A percentile compares a stretch with the other conserved stretches of the same genome.
These are phyloP conservation scores for Cytospora paraplurivora DNA, from an alignment of 2,329 filamentous ascomycete genomes.

Conservation along the genomic window DNA sequence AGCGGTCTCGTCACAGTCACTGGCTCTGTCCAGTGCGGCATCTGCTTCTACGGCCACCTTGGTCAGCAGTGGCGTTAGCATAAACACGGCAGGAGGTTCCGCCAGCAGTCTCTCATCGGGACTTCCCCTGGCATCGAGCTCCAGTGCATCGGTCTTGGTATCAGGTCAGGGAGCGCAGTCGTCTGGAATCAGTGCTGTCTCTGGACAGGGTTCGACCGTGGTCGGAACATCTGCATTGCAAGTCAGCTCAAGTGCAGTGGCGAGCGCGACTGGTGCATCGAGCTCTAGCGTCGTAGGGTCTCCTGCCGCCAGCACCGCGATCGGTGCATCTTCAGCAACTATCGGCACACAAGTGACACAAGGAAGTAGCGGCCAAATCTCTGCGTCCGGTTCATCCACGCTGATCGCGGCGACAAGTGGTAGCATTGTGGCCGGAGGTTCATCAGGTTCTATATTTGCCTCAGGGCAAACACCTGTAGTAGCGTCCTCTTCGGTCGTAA, in stretches of 20 bases:
- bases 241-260: background rate
- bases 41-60: no score
- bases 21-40: no score
- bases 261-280: background rate
- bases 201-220: background rate
- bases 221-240: background rate
- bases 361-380: background rate
- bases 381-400: background rate
- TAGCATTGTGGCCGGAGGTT: background rate
- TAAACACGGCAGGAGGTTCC: background rate
- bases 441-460: background rate
- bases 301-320: background rate
- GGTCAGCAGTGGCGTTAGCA: no score
- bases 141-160: background rate
- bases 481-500: background rate
- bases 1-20: no score
- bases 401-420: background rate
- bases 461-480: background rate
- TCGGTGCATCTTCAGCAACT: background rate
- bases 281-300: background rate
- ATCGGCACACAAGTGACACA: background rate
- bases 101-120: background rate
- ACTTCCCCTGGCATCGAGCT: background rate
- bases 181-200: background rate
- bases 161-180: background rate